Evolutionary conservation across 2,329 filamentous ascomycete species (phyloP), one percentile per base, ranked within the genome.

Genomic region (Cercospora nicotianae): DNA sequence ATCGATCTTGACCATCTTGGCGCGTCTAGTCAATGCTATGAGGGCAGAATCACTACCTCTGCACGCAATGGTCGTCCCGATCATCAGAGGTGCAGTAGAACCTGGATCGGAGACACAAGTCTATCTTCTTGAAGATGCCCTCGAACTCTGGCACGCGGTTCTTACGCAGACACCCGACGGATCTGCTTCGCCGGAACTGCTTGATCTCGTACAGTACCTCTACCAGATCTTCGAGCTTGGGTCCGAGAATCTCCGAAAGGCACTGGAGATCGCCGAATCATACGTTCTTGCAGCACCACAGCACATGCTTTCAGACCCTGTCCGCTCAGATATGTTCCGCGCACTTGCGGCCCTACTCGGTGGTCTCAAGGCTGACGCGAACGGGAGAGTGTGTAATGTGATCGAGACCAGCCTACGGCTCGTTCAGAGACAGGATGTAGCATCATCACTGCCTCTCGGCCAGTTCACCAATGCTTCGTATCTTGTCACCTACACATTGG

Each of bases 51-150:
- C 93, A 4, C 86, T 90, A 69, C 86, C 89, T 18, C 97, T 96
- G 73, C 93, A 97, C 71, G 80, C 85, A 16, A 84, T 94, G 63
- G 91, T 97, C 73, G 81, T 97, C 18, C 94, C 94, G 0, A 86
- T 98, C 61, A 90, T 99, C 51, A 85, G 88, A 57, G 90, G 91
- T 74, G 93, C 93, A 1, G 88, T 95, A 39, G 87, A 94, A 67
- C 89, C 90, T 2, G 87, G 87, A 10, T 95, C 92, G 1, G 85
- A 87, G 45, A 84, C 91, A 51, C 88, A 92, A 72, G 81, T 94
- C 2, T 95, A 96, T 75, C 87, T 99, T 10, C 87, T 97, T 12
- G 95, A 98, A 69, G 95, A 99, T 77, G 92, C 93, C 0, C 83
- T 98, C 13, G 94, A 97, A 65, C 86, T 99, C 3, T 98, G 94